phyloP scores from a whole-genome alignment of 768 basidiomycete genomes.

The Inosperma sp. region DNA sequence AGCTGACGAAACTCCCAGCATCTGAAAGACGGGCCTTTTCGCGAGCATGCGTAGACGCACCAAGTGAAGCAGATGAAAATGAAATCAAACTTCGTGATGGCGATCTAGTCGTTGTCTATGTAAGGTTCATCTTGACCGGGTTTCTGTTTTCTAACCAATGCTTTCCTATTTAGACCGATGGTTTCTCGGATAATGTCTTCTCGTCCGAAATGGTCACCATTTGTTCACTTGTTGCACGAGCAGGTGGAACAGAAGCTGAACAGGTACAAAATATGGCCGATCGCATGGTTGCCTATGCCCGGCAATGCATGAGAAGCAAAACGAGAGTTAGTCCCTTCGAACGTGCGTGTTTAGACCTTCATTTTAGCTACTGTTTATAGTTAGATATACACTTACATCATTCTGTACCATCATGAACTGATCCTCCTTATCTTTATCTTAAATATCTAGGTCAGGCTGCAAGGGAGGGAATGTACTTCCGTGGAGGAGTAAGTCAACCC shows the following conservation, averaged over 20 bases:
- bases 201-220: conserved; percentile 66
- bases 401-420: not conserved
- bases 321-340: conserved; percentile 70
- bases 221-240: conserved; percentile 59
- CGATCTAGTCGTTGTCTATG: conserved; percentile 50
- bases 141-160: not conserved
- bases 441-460: conserved; percentile 53
- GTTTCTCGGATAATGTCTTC: conserved; percentile 60
- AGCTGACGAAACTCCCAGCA: conserved; percentile 51
- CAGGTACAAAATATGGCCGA: conserved; percentile 71
- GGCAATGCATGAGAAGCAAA: conserved; percentile 63
- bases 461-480: conserved; percentile 57
- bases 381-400: not conserved
- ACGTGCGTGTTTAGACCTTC: conserved; percentile 37
- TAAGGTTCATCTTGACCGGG: conserved; percentile 17
- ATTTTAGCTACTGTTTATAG: conserved; percentile 5
- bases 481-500: conserved; percentile 63
- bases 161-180: conserved; percentile 41
- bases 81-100: conserved; percentile 45
- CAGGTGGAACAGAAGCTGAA: conserved; percentile 50
- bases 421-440: conserved; percentile 2
- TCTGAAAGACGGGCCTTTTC: conserved; percentile 39
- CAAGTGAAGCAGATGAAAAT: conserved; percentile 43
- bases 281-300: conserved; percentile 64
- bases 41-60: conserved; percentile 51